Conservation (phyloP, 192 early-diverging fungal genomes). For the Diversispora epigaea region DNA sequence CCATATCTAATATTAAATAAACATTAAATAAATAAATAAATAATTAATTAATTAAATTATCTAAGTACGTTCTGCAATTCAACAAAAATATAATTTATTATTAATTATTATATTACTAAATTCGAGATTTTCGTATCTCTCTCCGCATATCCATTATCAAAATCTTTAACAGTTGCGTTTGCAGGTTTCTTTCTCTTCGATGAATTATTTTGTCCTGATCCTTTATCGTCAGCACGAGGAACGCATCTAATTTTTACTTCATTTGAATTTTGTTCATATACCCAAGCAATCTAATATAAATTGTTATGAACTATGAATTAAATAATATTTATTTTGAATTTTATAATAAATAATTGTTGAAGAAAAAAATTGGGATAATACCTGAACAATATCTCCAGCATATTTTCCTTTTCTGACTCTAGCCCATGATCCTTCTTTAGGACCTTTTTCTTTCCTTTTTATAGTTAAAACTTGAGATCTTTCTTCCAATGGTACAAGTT, state of each 20-base stretch:
- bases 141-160: conserved; percentile 78
- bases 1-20: conserved; percentile 37
- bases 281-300: conserved; percentile 48
- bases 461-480: conserved; percentile 89
- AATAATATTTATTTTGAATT: not conserved
- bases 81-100: not conserved
- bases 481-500: conserved; percentile 85
- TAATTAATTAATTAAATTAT: no score
- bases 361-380: conserved; percentile 35
- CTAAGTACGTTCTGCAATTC: not conserved
- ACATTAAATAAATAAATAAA: not conserved
- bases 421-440: conserved; percentile 78
- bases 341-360: not conserved
- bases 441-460: conserved; percentile 59
- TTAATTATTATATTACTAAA: conserved; percentile 36
- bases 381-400: conserved; percentile 89
- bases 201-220: conserved; percentile 30
- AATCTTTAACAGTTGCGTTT: conserved; percentile 54
- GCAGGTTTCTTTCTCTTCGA: conserved; percentile 60
- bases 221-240: conserved; percentile 54
- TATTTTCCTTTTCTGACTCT: conserved; percentile 91
- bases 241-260: conserved; percentile 66
- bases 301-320: not conserved
- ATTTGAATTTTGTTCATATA: conserved; percentile 64
- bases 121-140: conserved; percentile 73